Percentiles rank a stretch among this genome's conserved stretches.
These are phyloP conservation scores for Colletotrichum musicola DNA, from an alignment of 2,329 filamentous ascomycete species.

Conservation along the genomic window DNA sequence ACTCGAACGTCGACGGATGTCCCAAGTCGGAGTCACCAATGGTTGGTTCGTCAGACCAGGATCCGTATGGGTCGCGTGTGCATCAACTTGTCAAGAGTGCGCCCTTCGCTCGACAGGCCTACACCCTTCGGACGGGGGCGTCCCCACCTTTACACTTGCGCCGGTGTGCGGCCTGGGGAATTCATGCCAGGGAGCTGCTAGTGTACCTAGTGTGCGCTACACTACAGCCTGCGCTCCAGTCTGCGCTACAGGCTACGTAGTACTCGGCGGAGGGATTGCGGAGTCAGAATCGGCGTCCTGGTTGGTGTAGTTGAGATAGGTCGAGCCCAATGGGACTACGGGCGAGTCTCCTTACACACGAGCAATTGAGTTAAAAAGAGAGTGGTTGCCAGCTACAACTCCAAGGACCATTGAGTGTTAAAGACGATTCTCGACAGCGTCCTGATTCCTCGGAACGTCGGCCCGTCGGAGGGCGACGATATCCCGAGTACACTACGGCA, in stretches of 20 bases:
- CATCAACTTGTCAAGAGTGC: slow-evolving; percentile 38
- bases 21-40: slow-evolving; percentile 35
- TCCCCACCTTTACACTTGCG: slow-evolving; percentile 26
- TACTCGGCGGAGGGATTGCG: slow-evolving; percentile 29
- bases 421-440: not conserved
- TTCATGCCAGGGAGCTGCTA: slow-evolving; percentile 5
- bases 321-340: not conserved
- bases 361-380: slow-evolving; percentile 5
- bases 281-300: slow-evolving; percentile 14
- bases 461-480: not conserved
- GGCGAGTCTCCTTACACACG: too few species aligned
- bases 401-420: not conserved
- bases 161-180: slow-evolving; percentile 7
- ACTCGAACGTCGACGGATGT: slow-evolving; percentile 22
- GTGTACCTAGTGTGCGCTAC: too few species aligned
- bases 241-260: not conserved
- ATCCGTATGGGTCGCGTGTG: slow-evolving; percentile 36
- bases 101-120: slow-evolving; percentile 37
- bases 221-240: too few species aligned
- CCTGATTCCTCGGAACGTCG: not conserved
- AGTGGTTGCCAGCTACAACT: too few species aligned
- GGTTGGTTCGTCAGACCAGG: slow-evolving; percentile 33
- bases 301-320: slow-evolving; percentile 26
- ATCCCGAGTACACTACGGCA: slow-evolving; percentile 14
- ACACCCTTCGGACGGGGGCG: slow-evolving; percentile 35